Evolutionary conservation across 2,329 filamentous ascomycete species (phyloP).

Genomic region (Phaeophleospora eucalypticola): DNA sequence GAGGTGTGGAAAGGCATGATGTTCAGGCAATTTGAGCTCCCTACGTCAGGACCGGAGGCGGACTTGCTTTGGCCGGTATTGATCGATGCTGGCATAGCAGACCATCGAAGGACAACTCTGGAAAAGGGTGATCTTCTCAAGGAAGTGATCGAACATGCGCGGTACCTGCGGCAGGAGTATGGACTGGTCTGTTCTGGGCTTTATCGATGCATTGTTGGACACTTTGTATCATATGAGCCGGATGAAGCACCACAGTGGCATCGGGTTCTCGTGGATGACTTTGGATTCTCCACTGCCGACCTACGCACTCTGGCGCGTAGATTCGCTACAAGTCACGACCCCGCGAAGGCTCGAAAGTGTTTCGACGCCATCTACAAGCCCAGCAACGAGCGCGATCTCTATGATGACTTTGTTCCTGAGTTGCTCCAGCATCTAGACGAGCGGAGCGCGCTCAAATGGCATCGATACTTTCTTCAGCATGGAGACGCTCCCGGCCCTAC

Average conservation of each 20-base stretch:
- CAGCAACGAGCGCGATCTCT: constrained; percentile 37
- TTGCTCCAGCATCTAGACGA: constrained; percentile 28
- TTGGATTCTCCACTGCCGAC: constrained; percentile 31
- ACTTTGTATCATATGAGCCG: constrained; percentile 33
- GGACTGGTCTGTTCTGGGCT: constrained; percentile 36
- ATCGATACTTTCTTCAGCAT: constrained; percentile 35
- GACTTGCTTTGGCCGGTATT: constrained; percentile 46
- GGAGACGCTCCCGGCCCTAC: constrained; percentile 37
- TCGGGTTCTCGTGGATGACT: constrained; percentile 31
- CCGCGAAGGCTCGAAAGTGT: constrained; percentile 9
- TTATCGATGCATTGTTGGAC: constrained; percentile 44
- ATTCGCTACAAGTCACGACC: constrained; percentile 12
- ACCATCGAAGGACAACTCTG: constrained; percentile 3
- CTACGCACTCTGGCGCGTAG: constrained; percentile 21
- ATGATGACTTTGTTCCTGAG: constrained; percentile 38
- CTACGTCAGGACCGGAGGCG: constrained; percentile 37
- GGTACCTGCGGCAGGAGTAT: constrained; percentile 37
- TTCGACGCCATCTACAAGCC: constrained; percentile 38
- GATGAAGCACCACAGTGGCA: constrained; percentile 30
- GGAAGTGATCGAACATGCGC: constrained; percentile 39
- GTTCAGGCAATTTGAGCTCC: constrained; percentile 37
- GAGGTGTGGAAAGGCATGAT: constrained; percentile 43
- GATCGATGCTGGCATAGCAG: constrained; percentile 34
- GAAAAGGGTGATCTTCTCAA: constrained; percentile 7
- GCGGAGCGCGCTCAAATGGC: constrained; percentile 36